Evolutionary conservation across 805 yeast genomes (phyloP).

Genomic region (Wickerhamiella siamensis): DNA sequence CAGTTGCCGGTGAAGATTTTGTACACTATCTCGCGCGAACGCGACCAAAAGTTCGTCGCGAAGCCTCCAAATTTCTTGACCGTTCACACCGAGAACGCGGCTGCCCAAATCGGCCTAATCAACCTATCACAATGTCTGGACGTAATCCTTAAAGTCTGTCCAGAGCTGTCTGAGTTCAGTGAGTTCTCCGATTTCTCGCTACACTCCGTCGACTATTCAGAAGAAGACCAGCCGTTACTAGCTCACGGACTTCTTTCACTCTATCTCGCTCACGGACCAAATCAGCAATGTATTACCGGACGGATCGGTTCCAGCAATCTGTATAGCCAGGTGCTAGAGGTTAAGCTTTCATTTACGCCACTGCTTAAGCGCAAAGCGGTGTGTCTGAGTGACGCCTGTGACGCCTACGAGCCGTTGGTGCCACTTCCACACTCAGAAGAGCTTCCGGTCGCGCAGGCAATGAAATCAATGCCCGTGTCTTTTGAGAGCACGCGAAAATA

Average conservation of each 20-base stretch:
- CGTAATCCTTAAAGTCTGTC: conserved; percentile 24
- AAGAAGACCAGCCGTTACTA: conserved; percentile 26
- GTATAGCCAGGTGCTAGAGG: conserved; percentile 4
- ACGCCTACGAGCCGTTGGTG: too few relatives aligned
- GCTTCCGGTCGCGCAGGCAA: conserved; percentile 4
- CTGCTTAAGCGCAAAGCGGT: background rate
- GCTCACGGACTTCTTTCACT: conserved; percentile 28
- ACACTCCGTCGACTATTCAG: conserved; percentile 28
- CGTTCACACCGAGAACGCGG: conserved; percentile 16
- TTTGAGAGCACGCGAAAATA: background rate
- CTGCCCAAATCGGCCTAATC: conserved; percentile 21
- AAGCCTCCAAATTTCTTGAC: conserved; percentile 16
- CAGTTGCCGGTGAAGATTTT: conserved; percentile 24
- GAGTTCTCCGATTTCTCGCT: conserved; percentile 26
- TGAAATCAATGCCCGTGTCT: background rate
- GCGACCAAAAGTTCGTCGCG: conserved; percentile 24
- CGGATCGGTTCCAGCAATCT: conserved; percentile 4
- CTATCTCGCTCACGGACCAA: conserved; percentile 1
- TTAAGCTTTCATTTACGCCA: conserved; percentile 5
- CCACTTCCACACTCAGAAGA: conserved; percentile 11
- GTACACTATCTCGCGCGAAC: conserved; percentile 25
- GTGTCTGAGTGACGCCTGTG: conserved; percentile 3
- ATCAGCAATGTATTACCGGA: conserved; percentile 3
- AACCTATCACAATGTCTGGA: conserved; percentile 23
- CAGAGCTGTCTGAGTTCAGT: conserved; percentile 25